Conservation (phyloP, 73 alveolate genomes). For the Uronychia binucleata region DNA sequence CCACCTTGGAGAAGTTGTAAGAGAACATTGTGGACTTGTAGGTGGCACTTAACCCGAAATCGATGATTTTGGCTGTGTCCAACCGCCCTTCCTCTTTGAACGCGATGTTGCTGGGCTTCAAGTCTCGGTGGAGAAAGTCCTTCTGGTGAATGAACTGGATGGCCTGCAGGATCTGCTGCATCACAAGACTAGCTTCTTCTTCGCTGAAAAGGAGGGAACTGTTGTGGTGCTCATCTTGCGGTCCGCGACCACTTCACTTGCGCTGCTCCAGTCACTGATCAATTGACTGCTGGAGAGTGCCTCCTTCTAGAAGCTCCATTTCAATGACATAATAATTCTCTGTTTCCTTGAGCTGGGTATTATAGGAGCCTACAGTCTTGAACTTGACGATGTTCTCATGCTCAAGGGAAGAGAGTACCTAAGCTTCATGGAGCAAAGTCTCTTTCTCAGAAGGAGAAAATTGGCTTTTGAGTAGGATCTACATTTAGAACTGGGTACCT, state of each 20-base stretch:
- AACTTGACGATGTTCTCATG: slow-evolving; percentile 94
- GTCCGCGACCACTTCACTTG: slow-evolving; percentile 79
- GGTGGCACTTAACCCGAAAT: slow-evolving; percentile 74
- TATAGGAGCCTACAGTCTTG: slow-evolving; percentile 52
- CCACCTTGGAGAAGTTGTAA: slow-evolving; percentile 58
- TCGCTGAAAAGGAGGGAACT: slow-evolving; percentile 20
- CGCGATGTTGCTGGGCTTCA: slow-evolving; percentile 90
- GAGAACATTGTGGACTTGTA: slow-evolving; percentile 39
- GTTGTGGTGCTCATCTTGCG: slow-evolving; percentile 73
- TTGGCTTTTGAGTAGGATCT: not conserved
- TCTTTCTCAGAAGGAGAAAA: not conserved
- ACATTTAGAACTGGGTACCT: not conserved
- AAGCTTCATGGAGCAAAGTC: not conserved
- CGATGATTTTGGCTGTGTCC: slow-evolving; percentile 53
- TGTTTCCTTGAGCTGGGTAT: slow-evolving; percentile 59
- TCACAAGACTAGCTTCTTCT: slow-evolving; percentile 33
- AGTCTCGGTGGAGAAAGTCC: slow-evolving; percentile 75
- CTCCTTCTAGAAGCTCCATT: slow-evolving; percentile 89
- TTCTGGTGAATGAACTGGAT: slow-evolving; percentile 84
- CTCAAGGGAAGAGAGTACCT: slow-evolving; percentile 16
- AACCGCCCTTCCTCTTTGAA: slow-evolving; percentile 63
- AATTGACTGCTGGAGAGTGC: slow-evolving; percentile 61
- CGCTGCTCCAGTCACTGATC: slow-evolving; percentile 28
- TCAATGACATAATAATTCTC: slow-evolving; percentile 67
- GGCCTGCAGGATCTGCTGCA: slow-evolving; percentile 51